These are phyloP conservation scores for Plasmodium vinckei DNA, from an alignment of 169 alveolate species.

Conservation along the genomic window DNA sequence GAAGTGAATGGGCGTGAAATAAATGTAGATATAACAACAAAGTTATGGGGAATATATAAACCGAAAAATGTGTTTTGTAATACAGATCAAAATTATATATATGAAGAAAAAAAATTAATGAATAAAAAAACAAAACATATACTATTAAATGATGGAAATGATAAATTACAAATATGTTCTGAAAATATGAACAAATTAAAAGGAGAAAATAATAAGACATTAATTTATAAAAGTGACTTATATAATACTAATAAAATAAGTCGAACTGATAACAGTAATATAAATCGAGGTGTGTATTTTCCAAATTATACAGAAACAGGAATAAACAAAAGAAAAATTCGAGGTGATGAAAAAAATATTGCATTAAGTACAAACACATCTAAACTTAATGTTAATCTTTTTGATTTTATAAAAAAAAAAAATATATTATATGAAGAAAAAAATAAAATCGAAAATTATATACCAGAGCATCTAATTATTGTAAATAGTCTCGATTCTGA, in stretches of 20 bases:
- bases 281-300: not conserved
- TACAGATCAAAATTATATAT: conserved; percentile 47
- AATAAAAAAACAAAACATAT: too few species aligned
- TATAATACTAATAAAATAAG: not conserved
- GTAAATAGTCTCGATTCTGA: conserved; percentile 34
- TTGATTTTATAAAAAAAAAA: conserved; percentile 33
- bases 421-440: conserved; percentile 41
- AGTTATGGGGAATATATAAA: conserved; percentile 70
- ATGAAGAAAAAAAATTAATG: conserved; percentile 25
- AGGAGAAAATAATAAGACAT: not conserved
- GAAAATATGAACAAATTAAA: not conserved
- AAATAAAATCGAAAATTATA: conserved; percentile 17
- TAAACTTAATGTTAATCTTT: conserved; percentile 19
- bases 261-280: not conserved
- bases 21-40: conserved; percentile 45
- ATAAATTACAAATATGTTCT: not conserved
- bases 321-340: not conserved
- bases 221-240: not conserved
- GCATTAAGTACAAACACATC: not conserved
- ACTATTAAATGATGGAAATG: not conserved
- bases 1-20: conserved; percentile 22
- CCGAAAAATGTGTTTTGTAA: conserved; percentile 66
- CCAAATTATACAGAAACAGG: not conserved
- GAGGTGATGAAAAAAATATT: not conserved
- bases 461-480: conserved; percentile 61